phyloP scores from a whole-genome alignment of 768 basidiomycete species.

The Phlegmacium glaucopus region DNA sequence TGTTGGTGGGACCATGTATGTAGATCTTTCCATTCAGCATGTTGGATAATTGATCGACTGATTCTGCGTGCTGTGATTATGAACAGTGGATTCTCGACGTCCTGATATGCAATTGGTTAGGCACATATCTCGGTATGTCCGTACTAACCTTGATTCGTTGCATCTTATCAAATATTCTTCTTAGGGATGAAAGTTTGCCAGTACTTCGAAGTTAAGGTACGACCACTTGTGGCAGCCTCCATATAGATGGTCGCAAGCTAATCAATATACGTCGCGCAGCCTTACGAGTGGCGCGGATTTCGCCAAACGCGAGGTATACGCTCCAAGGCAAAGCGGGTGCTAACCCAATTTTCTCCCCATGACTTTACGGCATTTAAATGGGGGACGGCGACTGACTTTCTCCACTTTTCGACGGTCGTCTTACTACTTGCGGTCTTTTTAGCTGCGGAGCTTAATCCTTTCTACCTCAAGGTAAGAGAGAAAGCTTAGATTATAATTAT shows the following conservation, averaged over 20 bases:
- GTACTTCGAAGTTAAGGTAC: conserved; percentile 83
- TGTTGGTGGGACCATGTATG: conserved; percentile 94
- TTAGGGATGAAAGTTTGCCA: conserved; percentile 85
- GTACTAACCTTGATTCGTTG: conserved; percentile 5
- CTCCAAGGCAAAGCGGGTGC: conserved; percentile 73
- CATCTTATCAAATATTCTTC: conserved; percentile 14
- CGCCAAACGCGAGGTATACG: conserved; percentile 74
- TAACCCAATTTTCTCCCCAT: conserved; percentile 83
- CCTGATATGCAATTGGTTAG: conserved; percentile 84
- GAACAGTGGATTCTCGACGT: conserved; percentile 84
- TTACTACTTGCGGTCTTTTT: conserved; percentile 74
- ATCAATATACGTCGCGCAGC: conserved; percentile 39
- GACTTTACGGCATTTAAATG: conserved; percentile 89
- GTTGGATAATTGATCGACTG: not conserved
- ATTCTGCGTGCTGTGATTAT: conserved; percentile 7
- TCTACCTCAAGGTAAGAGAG: conserved; percentile 74
- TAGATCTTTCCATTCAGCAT: conserved; percentile 11
- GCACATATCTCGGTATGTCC: conserved; percentile 69
- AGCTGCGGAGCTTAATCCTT: conserved; percentile 83
- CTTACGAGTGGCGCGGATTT: conserved; percentile 83
- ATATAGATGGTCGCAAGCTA: conserved; percentile 10
- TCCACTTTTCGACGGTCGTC: conserved; percentile 74
- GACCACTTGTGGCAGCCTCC: conserved; percentile 11
- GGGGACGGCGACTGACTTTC: conserved; percentile 74
- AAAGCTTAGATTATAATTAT: not conserved